Conservation (phyloP, 2,329 filamentous ascomycete species). For the Neodidymelliopsis sp. region DNA sequence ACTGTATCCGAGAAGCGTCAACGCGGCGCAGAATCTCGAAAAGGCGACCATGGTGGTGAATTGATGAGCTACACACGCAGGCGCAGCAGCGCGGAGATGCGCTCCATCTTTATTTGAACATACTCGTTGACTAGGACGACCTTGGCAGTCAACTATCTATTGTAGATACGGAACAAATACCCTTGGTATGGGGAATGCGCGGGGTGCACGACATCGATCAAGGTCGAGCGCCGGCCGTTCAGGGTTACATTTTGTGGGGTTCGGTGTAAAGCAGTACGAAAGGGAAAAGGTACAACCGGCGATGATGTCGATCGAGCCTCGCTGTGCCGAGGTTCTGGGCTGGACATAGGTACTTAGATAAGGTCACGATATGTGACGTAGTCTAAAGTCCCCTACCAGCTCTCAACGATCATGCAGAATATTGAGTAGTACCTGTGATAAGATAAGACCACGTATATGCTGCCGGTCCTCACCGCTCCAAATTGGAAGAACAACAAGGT, state of each 20-base stretch:
- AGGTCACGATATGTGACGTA: conserved; percentile 15
- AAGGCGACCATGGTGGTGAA: conserved; percentile 13
- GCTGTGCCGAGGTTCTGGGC: conserved; percentile 12
- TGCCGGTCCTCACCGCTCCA: background rate
- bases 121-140: conserved; percentile 2
- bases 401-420: too few relatives aligned
- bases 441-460: conserved; percentile 5
- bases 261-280: conserved; percentile 25
- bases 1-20: conserved; percentile 17
- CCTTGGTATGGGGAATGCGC: conserved; percentile 11
- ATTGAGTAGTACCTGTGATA: conserved; percentile 9
- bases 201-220: conserved; percentile 10
- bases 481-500: background rate
- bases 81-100: background rate
- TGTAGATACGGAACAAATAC: too few relatives aligned
- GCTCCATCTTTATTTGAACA: conserved; percentile 8
- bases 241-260: conserved; percentile 22
- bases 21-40: conserved; percentile 18
- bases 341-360: conserved; percentile 10
- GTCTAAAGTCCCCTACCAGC: too few relatives aligned
- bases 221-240: conserved; percentile 18
- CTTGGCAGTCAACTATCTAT: too few relatives aligned
- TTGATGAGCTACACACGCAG: background rate
- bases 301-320: conserved; percentile 18
- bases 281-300: conserved; percentile 15